A percentile compares a stretch with the other conserved stretches of the same genome.
Evolutionary conservation across 208 protist species (phyloP).

Genomic region (Leishmania major): DNA sequence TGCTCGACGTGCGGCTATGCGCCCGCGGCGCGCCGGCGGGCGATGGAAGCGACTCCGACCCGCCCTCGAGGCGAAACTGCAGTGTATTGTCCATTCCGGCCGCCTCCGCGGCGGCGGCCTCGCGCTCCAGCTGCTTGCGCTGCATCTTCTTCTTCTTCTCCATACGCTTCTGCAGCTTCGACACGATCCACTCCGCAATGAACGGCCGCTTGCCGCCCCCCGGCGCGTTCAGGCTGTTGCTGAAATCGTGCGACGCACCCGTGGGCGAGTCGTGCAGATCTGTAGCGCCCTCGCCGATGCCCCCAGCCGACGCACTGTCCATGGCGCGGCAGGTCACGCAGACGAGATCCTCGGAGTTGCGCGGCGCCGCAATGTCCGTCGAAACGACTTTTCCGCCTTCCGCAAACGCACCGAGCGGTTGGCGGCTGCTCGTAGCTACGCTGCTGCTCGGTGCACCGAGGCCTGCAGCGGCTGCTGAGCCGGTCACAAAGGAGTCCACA

Average conservation of each 20-base stretch:
- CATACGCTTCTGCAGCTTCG: conserved; percentile 35
- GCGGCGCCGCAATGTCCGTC: conserved; percentile 13
- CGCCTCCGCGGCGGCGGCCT: conserved; percentile 17
- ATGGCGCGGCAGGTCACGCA: background rate
- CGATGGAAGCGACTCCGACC: background rate
- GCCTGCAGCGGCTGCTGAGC: background rate
- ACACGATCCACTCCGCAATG: conserved; percentile 29
- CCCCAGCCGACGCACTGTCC: background rate
- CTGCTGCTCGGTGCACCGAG: too few species aligned
- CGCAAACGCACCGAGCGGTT: background rate
- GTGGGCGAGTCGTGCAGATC: background rate
- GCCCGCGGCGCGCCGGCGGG: background rate
- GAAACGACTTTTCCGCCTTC: background rate
- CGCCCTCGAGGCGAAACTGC: background rate
- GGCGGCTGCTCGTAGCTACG: background rate
- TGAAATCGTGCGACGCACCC: background rate
- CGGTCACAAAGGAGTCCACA: background rate
- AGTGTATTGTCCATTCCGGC: background rate
- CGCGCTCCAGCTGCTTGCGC: conserved; percentile 15
- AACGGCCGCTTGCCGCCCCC: conserved; percentile 7
- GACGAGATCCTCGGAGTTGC: conserved; percentile 24
- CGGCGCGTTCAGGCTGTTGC: background rate
- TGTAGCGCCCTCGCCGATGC: background rate
- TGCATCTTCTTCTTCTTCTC: conserved; percentile 36
- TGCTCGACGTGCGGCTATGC: conserved; percentile 5